Evolutionary conservation across 345 rosid genomes (phyloP).

Genomic region (Syzygium aromaticum): DNA sequence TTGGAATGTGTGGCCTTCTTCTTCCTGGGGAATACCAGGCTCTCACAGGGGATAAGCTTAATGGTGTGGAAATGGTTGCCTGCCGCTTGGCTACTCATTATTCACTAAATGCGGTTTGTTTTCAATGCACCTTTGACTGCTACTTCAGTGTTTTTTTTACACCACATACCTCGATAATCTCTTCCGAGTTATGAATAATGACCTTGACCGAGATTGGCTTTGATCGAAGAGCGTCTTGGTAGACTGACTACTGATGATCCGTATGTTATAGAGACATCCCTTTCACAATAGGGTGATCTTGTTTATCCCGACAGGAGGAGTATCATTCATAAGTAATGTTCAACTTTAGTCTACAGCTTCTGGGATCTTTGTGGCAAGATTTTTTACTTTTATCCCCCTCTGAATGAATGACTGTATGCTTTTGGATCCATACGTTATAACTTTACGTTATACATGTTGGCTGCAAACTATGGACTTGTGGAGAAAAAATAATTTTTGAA

Average conservation of each 20-base stretch:
- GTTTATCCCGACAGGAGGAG: conserved; percentile 55
- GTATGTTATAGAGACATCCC: conserved; percentile 60
- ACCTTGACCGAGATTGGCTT: conserved; percentile 51
- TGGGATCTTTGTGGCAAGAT: background rate
- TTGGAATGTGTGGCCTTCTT: background rate
- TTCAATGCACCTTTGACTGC: background rate
- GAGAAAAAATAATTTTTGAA: too few species aligned
- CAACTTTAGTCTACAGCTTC: background rate
- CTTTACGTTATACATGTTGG: background rate
- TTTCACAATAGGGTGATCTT: conserved; percentile 83
- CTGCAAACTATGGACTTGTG: too few species aligned
- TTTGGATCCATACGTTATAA: background rate
- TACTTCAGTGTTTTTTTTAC: background rate
- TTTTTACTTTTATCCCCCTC: background rate
- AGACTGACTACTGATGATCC: conserved; percentile 77
- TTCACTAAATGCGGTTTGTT: conserved; percentile 13
- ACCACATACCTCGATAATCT: background rate
- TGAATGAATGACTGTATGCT: background rate
- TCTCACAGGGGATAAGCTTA: conserved; percentile 75
- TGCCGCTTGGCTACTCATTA: conserved; percentile 89
- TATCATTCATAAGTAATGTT: conserved; percentile 52
- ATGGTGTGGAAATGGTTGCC: conserved; percentile 86
- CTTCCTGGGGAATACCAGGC: conserved; percentile 75
- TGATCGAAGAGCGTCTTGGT: conserved; percentile 79
- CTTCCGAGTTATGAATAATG: background rate